Evolutionary conservation across 2,329 filamentous ascomycete genomes (phyloP), one percentile per base, ranked within the genome.

Genomic region (Ascochyta lentis): DNA sequence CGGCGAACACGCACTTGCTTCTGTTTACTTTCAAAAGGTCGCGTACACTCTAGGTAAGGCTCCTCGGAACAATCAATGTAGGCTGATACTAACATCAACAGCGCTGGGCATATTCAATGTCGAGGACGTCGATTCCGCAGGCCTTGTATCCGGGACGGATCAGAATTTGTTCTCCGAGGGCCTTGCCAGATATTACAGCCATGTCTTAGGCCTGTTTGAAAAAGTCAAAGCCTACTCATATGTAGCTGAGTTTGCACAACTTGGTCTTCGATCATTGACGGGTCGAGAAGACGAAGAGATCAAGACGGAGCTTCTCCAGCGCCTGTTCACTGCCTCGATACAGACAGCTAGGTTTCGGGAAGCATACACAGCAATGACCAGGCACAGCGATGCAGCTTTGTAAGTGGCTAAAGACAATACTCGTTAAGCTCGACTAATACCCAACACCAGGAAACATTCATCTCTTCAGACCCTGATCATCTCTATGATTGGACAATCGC

Each of bases 121-220:
- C 16, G 67, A 73, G 26, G 69, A 76, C 31, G 59, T 63, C 12
- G 78, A 81, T 56, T 82, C 80, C 7, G 78, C 80, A 39, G 56
- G 48, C 39, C 83, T 96, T 13, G 82, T 98, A 22, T 87, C 90
- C 49, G 86, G 91, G 23, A 86, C 88, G 2, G 91, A 96, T 63
- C 89, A 88, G 12, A 80, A 81, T 49, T 79, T 73, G 48, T 87
- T 89, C 69, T 83, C 92, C 69, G 85, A 86, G 52, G 95, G 94
- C 1, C 82, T 93, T 37, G 84, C 91, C 5, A 87, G 85, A 60
- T 99, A 97, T 77, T 96, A 96, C 74, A 86, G 89, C 38, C 95
- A 99, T 73, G 85, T 98, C 46, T 84, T 93, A 12, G 83, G 86
- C 19, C 82, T 99, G 1, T 98, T 90, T 69, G 93, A 97, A 72